phyloP scores from a whole-genome alignment of 2,329 filamentous ascomycete species.

The Chaetomiaceae sp. region DNA sequence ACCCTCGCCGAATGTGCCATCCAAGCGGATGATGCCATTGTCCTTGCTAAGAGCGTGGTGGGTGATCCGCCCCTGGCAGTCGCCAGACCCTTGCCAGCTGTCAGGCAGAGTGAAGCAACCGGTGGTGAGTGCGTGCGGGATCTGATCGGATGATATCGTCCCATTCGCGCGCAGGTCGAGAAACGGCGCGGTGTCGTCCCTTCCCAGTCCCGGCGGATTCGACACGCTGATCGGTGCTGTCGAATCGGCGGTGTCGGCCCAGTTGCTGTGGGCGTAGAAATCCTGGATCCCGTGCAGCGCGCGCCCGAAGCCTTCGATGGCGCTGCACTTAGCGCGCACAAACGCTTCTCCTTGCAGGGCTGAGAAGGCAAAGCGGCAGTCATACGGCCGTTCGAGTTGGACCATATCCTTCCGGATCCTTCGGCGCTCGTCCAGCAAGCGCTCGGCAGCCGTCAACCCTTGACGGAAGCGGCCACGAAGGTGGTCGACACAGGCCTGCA shows the following conservation, averaged over 20 bases:
- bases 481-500: constrained; percentile 21
- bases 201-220: constrained; percentile 20
- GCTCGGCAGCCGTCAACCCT: constrained; percentile 9
- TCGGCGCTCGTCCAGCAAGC: constrained; percentile 16
- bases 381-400: constrained; percentile 12
- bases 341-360: constrained; percentile 13
- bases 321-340: constrained; percentile 20
- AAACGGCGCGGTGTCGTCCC: constrained; percentile 18
- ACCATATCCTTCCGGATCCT: constrained; percentile 18
- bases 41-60: constrained; percentile 22
- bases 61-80: constrained; percentile 19
- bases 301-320: constrained; percentile 19
- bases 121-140: constrained; percentile 20
- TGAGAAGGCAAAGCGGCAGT: constrained; percentile 21
- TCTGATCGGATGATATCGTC: constrained; percentile 13
- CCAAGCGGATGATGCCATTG: constrained; percentile 19
- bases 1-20: constrained; percentile 18
- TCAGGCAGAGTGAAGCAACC: constrained; percentile 22
- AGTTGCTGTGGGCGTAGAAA: constrained; percentile 25
- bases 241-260: constrained; percentile 18
- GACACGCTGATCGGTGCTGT: constrained; percentile 16
- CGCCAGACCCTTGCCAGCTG: constrained; percentile 12
- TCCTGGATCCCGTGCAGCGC: constrained; percentile 23
- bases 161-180: constrained; percentile 17
- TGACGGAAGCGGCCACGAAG: constrained; percentile 21